Conservation (phyloP, 768 basidiomycete genomes). For the Leccinum variicolor region DNA sequence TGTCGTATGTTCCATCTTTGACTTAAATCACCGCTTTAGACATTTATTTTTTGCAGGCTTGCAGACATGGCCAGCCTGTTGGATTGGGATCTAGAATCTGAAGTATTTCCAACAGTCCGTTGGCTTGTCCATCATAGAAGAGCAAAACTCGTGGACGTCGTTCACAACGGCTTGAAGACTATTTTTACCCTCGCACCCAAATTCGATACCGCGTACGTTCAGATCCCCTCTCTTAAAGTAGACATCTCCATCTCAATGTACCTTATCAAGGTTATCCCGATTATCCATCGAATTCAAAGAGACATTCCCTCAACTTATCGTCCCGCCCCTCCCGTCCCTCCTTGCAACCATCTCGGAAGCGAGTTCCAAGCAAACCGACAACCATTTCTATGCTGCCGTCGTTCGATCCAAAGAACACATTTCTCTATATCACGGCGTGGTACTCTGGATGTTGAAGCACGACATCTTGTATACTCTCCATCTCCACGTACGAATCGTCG, state of each 20-base stretch:
- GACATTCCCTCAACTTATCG: constrained; percentile 53
- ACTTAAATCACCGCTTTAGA: not conserved
- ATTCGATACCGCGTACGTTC: constrained; percentile 57
- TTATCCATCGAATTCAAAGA: constrained; percentile 59
- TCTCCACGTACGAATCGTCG: constrained; percentile 80
- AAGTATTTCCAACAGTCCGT: constrained; percentile 87
- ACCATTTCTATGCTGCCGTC: constrained; percentile 80
- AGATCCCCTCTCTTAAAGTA: not conserved
- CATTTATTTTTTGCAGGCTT: constrained; percentile 41
- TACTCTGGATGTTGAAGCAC: constrained; percentile 88
- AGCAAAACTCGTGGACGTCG: constrained; percentile 84
- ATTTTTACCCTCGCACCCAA: constrained; percentile 73
- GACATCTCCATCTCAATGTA: not conserved
- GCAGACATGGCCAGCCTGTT: constrained; percentile 76
- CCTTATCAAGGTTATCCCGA: constrained; percentile 26
- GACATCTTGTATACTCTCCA: constrained; percentile 85
- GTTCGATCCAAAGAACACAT: constrained; percentile 66
- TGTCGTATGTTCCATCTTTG: constrained; percentile 55
- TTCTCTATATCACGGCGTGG: constrained; percentile 72
- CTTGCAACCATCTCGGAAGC: constrained; percentile 74
- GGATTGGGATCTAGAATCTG: constrained; percentile 79
- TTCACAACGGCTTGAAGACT: constrained; percentile 77
- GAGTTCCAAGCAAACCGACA: constrained; percentile 57
- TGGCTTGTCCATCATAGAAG: constrained; percentile 89
- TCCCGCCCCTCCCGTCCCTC: constrained; percentile 72